Evolutionary conservation across 768 basidiomycete species (phyloP).

Genomic region (Boletus reticulatus): DNA sequence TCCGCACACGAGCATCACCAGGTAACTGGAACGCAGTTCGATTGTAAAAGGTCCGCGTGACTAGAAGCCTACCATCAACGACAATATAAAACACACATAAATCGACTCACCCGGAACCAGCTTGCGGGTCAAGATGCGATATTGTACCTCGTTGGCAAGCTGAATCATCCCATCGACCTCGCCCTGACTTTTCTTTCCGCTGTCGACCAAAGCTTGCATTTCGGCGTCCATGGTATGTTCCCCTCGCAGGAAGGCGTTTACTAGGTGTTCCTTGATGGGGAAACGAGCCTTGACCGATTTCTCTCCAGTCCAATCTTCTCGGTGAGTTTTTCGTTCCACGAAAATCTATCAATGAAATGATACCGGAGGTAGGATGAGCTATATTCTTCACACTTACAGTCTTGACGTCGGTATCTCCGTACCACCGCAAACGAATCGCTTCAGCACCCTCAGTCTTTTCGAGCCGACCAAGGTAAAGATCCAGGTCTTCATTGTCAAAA

Average conservation of each 20-base stretch:
- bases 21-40: constrained; percentile 99
- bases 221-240: constrained; percentile 93
- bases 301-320: constrained; percentile 99
- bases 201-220: constrained; percentile 80
- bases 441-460: constrained; percentile 99
- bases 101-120: constrained; percentile 69
- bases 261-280: constrained; percentile 88
- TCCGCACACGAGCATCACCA: constrained; percentile 97
- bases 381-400: constrained; percentile 49
- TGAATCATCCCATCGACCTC: constrained; percentile 95
- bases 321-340: constrained; percentile 87
- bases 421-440: constrained; percentile 95
- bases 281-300: constrained; percentile 98
- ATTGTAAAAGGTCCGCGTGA: constrained; percentile 97
- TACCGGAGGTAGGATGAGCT: background rate
- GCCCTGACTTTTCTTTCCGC: constrained; percentile 88
- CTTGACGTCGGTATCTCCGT: constrained; percentile 82
- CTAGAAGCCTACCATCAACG: constrained; percentile 37
- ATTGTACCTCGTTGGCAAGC: constrained; percentile 96
- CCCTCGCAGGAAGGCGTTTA: constrained; percentile 88
- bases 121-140: constrained; percentile 77
- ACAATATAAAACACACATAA: background rate
- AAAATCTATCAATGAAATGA: constrained; percentile 54
- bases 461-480: constrained; percentile 92
- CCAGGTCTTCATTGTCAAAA: constrained; percentile 93